A percentile compares a stretch with the other conserved stretches of the same genome.
phyloP scores from a whole-genome alignment of 75 land plant genomes.

The Chamaecyparis obtusa region DNA sequence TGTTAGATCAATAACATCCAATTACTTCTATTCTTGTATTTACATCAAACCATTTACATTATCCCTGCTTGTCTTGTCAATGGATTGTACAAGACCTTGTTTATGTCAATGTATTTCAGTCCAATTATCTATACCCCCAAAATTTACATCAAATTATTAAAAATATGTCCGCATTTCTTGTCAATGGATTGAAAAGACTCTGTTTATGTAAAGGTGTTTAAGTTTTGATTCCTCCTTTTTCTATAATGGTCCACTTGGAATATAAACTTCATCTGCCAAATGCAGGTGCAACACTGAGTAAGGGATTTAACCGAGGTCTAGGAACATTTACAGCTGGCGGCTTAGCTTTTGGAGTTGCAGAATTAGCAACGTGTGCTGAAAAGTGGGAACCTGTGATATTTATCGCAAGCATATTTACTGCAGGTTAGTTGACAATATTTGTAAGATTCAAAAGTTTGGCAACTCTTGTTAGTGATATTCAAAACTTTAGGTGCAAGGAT shows the following conservation, averaged over 20 bases:
- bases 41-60: not conserved
- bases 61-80: not conserved
- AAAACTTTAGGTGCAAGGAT: not conserved
- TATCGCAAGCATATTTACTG: constrained; percentile 50
- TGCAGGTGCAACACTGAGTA: constrained; percentile 72
- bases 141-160: not conserved
- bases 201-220: not conserved
- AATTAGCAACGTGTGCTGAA: constrained; percentile 32
- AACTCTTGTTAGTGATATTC: not conserved
- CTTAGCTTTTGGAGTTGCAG: constrained; percentile 58
- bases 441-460: not conserved
- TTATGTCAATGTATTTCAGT: not conserved
- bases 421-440: constrained; percentile 26
- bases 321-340: constrained; percentile 77
- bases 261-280: not conserved
- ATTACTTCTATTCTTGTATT: not conserved
- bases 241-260: not conserved
- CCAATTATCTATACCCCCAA: no score
- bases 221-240: not conserved
- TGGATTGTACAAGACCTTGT: not conserved
- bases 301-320: constrained; percentile 71
- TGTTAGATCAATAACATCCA: not conserved
- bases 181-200: not conserved
- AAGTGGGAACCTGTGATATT: constrained; percentile 42
- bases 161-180: not conserved